Evolutionary conservation across 2,329 filamentous ascomycete species (phyloP).

Genomic region (Venturia oleaginea): DNA sequence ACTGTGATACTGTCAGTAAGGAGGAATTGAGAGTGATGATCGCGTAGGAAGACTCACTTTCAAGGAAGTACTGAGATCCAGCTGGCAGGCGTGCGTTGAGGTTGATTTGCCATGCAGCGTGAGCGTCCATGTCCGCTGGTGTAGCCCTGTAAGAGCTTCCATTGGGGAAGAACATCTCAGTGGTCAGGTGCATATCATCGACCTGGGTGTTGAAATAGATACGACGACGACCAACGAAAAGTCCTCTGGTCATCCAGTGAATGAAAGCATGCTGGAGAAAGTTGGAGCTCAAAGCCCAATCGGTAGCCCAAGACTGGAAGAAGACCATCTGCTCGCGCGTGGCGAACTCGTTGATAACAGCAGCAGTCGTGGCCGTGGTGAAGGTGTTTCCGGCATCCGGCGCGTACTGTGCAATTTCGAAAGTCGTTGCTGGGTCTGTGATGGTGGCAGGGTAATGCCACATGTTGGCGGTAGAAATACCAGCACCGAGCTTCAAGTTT

Average conservation of each 20-base stretch:
- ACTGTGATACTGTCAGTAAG: constrained; percentile 19
- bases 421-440: constrained; percentile 38
- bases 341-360: constrained; percentile 45
- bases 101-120: constrained; percentile 34
- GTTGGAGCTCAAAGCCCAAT: constrained; percentile 40
- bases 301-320: constrained; percentile 41
- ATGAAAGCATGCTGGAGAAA: constrained; percentile 50
- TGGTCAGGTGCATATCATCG: constrained; percentile 47
- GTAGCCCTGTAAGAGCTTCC: constrained; percentile 38
- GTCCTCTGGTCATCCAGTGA: constrained; percentile 46
- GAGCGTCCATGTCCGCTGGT: constrained; percentile 37
- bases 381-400: constrained; percentile 32
- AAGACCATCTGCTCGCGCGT: constrained; percentile 49
- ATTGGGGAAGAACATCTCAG: constrained; percentile 25
- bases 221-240: constrained; percentile 43
- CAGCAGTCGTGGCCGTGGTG: constrained; percentile 35
- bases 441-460: constrained; percentile 49
- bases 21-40: constrained; percentile 15
- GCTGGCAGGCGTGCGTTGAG: constrained; percentile 41
- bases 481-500: constrained; percentile 31
- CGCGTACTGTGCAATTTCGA: constrained; percentile 42
- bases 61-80: constrained; percentile 44
- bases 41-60: constrained; percentile 25
- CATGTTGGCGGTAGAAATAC: constrained; percentile 39
- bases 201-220: constrained; percentile 44